A percentile compares a stretch with the other conserved stretches of the same genome.
phyloP scores from a whole-genome alignment of 805 yeast species.

The Starmerella gropengiesseri region DNA sequence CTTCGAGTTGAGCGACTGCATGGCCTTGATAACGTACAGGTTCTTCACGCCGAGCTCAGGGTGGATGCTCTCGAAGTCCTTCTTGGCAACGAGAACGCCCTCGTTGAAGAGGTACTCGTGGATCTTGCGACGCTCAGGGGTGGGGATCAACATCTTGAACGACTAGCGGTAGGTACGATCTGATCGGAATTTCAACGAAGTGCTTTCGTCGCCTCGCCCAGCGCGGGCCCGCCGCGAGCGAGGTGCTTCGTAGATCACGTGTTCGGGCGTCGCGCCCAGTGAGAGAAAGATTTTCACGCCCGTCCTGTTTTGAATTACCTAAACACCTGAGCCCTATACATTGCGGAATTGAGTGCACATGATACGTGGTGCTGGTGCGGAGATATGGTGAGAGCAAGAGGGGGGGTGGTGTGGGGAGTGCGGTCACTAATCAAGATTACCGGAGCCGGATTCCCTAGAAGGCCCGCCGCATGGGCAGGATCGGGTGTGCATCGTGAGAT shows the following conservation, averaged over 20 bases:
- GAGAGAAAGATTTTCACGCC: not conserved
- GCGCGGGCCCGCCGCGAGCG: slow-evolving; percentile 7
- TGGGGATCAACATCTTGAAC: slow-evolving; percentile 91
- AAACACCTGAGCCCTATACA: slow-evolving; percentile 1
- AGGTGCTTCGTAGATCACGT: slow-evolving; percentile 1
- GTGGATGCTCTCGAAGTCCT: slow-evolving; percentile 96
- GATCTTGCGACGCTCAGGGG: slow-evolving; percentile 98
- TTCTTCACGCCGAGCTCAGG: slow-evolving; percentile 97
- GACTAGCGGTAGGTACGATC: slow-evolving; percentile 12
- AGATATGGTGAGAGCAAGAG: not conserved
- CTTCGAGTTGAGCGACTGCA: slow-evolving; percentile 96
- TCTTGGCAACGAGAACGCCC: slow-evolving; percentile 99
- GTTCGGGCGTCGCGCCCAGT: not conserved
- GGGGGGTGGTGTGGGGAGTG: not conserved
- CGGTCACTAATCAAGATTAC: no score
- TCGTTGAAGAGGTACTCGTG: slow-evolving; percentile 99
- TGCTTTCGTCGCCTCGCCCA: slow-evolving; percentile 3
- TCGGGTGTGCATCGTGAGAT: no score
- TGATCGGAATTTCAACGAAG: slow-evolving; percentile 14
- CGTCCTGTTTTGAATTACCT: not conserved
- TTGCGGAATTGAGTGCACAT: not conserved
- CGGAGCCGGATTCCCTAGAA: no score
- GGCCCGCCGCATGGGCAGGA: no score
- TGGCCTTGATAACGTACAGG: slow-evolving; percentile 96
- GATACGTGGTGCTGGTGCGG: not conserved